A percentile compares a stretch with the other conserved stretches of the same genome.
Evolutionary conservation across 1,139 yeast species (phyloP).

Genomic region (Petasospora fabianii): DNA sequence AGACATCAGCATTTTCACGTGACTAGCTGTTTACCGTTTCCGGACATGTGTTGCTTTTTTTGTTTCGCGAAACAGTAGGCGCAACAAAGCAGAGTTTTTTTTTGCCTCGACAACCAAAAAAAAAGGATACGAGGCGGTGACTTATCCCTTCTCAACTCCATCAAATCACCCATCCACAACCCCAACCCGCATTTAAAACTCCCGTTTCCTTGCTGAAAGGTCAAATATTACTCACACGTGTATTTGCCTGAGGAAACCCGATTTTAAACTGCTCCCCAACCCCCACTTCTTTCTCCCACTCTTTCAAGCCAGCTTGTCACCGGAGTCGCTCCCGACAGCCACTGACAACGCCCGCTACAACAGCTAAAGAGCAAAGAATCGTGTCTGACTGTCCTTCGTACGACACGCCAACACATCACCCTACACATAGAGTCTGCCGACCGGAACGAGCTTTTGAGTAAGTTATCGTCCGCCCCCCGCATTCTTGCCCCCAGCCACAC

Average conservation of each 20-base stretch:
- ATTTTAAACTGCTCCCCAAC: conserved; percentile 12
- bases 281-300: conserved; percentile 5
- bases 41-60: no score
- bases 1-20: no score
- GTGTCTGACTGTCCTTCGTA: no score
- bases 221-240: conserved; percentile 12
- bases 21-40: no score
- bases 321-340: conserved; percentile 3
- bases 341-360: no score
- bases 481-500: not conserved
- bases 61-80: not conserved
- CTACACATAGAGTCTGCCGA: not conserved
- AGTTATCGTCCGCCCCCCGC: conserved; percentile 16
- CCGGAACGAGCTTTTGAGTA: conserved; percentile 21
- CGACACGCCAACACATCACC: conserved; percentile 2
- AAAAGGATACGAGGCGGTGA: not conserved
- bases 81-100: not conserved
- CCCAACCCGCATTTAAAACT: conserved; percentile 11
- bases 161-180: not conserved
- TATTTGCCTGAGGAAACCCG: conserved; percentile 18
- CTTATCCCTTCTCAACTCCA: not conserved
- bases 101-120: conserved; percentile 1
- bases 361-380: conserved; percentile 6
- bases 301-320: conserved; percentile 6
- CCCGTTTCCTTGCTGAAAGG: conserved; percentile 18